Base-by-base conservation (phyloP, 768 basidiomycete genomes). In the Kockovaella imperatae region DNA sequence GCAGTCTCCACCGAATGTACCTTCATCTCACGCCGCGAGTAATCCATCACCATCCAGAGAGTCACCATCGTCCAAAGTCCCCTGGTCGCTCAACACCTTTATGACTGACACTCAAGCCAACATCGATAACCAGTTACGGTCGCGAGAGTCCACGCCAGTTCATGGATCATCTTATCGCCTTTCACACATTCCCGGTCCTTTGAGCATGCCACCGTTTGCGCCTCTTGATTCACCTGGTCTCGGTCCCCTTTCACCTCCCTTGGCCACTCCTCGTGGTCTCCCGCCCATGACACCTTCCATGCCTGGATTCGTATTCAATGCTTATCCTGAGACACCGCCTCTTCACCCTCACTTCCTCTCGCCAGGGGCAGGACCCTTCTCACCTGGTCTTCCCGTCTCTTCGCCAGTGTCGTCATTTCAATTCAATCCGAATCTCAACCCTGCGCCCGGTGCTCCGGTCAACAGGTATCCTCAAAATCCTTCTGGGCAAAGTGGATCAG, bases 201-300 rank as follows among this genome's bases (percentile, higher is more conserved):
- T 71, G 47, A 49, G 63, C n/a, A 73, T 74, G 70, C 74, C 74
- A 0, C 53, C 73, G 8, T 73, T 70, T 38, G 56, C 56, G 7
- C 55, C 45, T 44, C 60, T 57, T 51, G 59, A 55, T 28, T 10
- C 40, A 11, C 40, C 40, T 18, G 40, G 40, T 24, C 38, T n/a
- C 14, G 66, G 66, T 38, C 72, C 74, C 6, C 53, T 74, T 28
- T 73, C 74, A 0, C 75, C 76, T 11, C n/a, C n/a, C n/a, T 55
- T 82, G 53, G 86, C 84, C 8, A 83, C 83, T n/a, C n/a, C n/a
- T n/a, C 79, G 82, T 54, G 84, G 86, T 0, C 73, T 89, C n/a
- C 86, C 86, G 13, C 84, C 87, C 1, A 88, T 95, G 62, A 95
- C 91, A n/a, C 90, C 91, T 0, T 86, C 84, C 52, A 96, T 97